Conservation (phyloP, 441 rosid species). For the Oxalis stricta region DNA sequence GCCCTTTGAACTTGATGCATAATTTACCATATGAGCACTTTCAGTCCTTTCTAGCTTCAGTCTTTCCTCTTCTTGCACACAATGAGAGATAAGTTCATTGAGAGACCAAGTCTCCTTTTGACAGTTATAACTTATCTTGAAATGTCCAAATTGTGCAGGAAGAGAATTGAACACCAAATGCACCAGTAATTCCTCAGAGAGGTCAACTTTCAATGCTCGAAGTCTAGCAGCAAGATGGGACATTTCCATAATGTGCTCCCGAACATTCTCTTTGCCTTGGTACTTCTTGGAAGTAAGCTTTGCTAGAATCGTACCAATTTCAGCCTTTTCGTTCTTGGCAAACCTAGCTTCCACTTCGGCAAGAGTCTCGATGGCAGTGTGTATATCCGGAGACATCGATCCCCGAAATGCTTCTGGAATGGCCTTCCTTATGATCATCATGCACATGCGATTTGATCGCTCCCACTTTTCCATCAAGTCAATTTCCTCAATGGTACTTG, state of each 20-base stretch:
- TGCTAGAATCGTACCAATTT: neutral
- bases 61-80: neutral
- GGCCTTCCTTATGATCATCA: neutral
- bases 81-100: neutral
- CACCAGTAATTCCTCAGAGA: neutral
- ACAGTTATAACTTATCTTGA: no score
- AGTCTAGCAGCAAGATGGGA: neutral
- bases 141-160: neutral
- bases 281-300: neutral
- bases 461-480: neutral
- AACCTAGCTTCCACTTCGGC: neutral
- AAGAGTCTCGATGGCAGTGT: neutral
- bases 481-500: neutral
- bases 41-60: neutral
- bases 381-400: neutral
- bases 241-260: neutral
- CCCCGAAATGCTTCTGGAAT: neutral
- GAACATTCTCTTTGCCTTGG: neutral
- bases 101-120: neutral
- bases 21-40: neutral
- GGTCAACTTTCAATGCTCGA: neutral
- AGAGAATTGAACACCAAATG: neutral
- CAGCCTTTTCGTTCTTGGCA: neutral
- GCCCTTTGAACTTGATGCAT: neutral
- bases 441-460: neutral